Conservation (phyloP, 2,329 filamentous ascomycete species). For the Nothophaeocryptopus gaeumannii region DNA sequence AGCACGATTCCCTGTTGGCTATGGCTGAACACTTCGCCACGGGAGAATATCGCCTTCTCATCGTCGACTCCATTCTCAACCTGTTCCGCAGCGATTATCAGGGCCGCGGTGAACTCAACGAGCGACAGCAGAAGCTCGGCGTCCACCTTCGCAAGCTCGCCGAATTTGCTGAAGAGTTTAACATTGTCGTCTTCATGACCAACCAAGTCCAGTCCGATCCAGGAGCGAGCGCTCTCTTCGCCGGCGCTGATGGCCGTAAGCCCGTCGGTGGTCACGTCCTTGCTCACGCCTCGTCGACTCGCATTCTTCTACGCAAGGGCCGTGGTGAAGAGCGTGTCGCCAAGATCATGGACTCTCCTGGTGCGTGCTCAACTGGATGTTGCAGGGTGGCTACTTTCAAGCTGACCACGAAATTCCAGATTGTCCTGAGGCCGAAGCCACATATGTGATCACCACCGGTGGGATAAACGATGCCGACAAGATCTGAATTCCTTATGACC, state of each 20-base stretch:
- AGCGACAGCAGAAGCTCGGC: slow-evolving; percentile 66
- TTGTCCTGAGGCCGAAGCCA: slow-evolving; percentile 66
- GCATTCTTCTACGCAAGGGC: slow-evolving; percentile 65
- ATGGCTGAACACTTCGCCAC: slow-evolving; percentile 60
- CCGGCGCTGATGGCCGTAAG: slow-evolving; percentile 65
- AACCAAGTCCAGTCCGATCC: slow-evolving; percentile 72
- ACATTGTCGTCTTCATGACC: slow-evolving; percentile 63
- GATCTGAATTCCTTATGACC: slow-evolving; percentile 36
- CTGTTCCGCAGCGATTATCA: slow-evolving; percentile 66
- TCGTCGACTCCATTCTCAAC: slow-evolving; percentile 70
- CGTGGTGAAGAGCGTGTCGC: slow-evolving; percentile 68
- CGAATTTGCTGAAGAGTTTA: slow-evolving; percentile 69
- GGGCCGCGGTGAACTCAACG: slow-evolving; percentile 65
- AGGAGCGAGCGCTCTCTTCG: slow-evolving; percentile 65
- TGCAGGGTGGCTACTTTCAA: no score
- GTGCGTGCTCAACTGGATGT: slow-evolving; percentile 37
- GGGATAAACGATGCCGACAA: slow-evolving; percentile 68
- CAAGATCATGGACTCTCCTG: slow-evolving; percentile 66
- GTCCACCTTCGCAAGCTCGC: slow-evolving; percentile 62
- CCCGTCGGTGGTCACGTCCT: slow-evolving; percentile 66
- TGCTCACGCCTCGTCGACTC: slow-evolving; percentile 65
- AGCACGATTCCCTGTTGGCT: slow-evolving; percentile 61
- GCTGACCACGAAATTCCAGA: slow-evolving; percentile 41
- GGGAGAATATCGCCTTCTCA: slow-evolving; percentile 63
- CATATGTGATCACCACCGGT: slow-evolving; percentile 67